phyloP scores from a whole-genome alignment of 2,329 filamentous ascomycete species.

The Fusarium austroafricanum region DNA sequence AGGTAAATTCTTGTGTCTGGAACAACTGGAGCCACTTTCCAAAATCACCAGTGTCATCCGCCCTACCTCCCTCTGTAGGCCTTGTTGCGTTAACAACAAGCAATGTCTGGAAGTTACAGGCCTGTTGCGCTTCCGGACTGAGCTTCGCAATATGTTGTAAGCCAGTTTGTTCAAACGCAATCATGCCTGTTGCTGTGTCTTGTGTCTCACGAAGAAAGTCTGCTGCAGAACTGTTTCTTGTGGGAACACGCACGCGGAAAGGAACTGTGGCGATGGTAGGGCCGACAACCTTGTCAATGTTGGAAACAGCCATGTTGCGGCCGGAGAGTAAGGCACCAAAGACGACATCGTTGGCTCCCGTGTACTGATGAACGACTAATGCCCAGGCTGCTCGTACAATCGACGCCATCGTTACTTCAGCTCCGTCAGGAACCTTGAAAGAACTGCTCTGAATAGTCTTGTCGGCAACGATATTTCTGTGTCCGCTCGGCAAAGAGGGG shows the following conservation, averaged over 20 bases:
- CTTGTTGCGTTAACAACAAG: constrained; percentile 1
- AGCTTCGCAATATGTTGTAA: constrained; percentile 33
- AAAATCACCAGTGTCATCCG: not conserved
- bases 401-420: not conserved
- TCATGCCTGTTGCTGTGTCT: constrained; percentile 23
- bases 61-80: no score
- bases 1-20: not conserved
- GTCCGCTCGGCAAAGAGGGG: not conserved
- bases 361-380: not conserved
- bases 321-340: not conserved
- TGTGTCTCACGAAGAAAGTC: constrained; percentile 53
- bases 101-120: constrained; percentile 22
- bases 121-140: not conserved
- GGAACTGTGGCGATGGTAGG: constrained; percentile 52
- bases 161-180: constrained; percentile 33
- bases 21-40: not conserved
- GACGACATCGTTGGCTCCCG: not conserved
- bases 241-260: constrained; percentile 21
- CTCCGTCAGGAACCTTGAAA: not conserved
- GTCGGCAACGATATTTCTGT: not conserved
- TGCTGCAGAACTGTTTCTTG: not conserved
- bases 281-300: constrained; percentile 1
- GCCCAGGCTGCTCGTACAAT: not conserved
- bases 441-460: not conserved
- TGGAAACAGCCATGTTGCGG: not conserved